Conservation (phyloP, 2,329 filamentous ascomycete species). For the Lachnellula subtilissima region DNA sequence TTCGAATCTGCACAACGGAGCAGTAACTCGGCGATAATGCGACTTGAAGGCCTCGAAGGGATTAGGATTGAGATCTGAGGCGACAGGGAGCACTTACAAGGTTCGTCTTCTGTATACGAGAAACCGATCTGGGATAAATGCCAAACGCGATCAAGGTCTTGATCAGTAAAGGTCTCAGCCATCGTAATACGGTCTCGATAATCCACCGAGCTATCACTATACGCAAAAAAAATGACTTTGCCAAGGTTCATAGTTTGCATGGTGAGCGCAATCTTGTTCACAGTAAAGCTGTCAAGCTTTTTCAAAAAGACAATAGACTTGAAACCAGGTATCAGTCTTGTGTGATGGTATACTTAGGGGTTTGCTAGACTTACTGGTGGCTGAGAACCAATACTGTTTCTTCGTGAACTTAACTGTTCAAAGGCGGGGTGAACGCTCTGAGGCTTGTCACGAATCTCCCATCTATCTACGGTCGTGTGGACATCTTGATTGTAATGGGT, state of each 20-base stretch:
- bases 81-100: slow-evolving; percentile 47
- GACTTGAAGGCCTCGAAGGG: slow-evolving; percentile 48
- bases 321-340: slow-evolving; percentile 10
- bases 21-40: slow-evolving; percentile 56
- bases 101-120: slow-evolving; percentile 58
- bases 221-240: slow-evolving; percentile 65
- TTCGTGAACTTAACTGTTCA: slow-evolving; percentile 66
- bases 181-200: slow-evolving; percentile 74
- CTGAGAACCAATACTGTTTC: slow-evolving; percentile 42
- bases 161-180: slow-evolving; percentile 59
- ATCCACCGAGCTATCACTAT: slow-evolving; percentile 76
- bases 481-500: slow-evolving; percentile 58
- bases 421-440: slow-evolving; percentile 70
- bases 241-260: slow-evolving; percentile 66
- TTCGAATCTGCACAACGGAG: slow-evolving; percentile 53
- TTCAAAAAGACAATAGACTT: slow-evolving; percentile 48
- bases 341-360: too few relatives aligned
- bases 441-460: slow-evolving; percentile 68
- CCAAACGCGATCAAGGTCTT: slow-evolving; percentile 60
- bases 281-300: slow-evolving; percentile 61
- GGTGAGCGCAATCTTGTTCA: slow-evolving; percentile 67
- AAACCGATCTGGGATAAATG: slow-evolving; percentile 76
- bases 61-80: not conserved
- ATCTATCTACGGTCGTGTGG: slow-evolving; percentile 74
- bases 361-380: slow-evolving; percentile 23